phyloP scores from a whole-genome alignment of 805 yeast genomes.

The Ogataea polymorpha region DNA sequence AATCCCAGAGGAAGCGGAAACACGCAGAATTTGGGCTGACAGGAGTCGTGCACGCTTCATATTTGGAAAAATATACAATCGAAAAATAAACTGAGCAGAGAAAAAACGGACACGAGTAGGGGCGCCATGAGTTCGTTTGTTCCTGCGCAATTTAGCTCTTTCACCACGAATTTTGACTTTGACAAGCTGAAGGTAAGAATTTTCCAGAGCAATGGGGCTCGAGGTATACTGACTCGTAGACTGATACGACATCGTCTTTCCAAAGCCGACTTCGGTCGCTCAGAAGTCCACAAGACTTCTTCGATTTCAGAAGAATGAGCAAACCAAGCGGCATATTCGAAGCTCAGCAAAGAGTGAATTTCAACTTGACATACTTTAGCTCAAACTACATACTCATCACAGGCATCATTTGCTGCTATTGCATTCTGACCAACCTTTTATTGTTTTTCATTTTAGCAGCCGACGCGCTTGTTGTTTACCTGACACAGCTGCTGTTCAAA shows the following conservation, averaged over 20 bases:
- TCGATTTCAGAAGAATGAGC: conserved; percentile 78
- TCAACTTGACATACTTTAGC: conserved; percentile 79
- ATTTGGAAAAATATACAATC: conserved; percentile 7
- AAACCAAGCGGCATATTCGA: conserved; percentile 84
- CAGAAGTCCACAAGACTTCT: conserved; percentile 85
- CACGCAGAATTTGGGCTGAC: conserved; percentile 57
- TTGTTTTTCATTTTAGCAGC: conserved; percentile 70
- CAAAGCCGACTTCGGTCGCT: conserved; percentile 64
- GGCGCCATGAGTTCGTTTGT: conserved; percentile 30
- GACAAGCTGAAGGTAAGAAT: conserved; percentile 30
- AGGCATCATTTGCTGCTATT: conserved; percentile 65
- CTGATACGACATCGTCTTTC: conserved; percentile 40
- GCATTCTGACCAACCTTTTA: conserved; percentile 77
- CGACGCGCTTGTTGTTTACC: conserved; percentile 39
- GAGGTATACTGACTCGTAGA: conserved; percentile 15
- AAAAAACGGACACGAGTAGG: conserved; percentile 1
- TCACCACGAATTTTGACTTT: conserved; percentile 32
- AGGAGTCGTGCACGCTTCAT: conserved; percentile 2
- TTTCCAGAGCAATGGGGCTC: background rate
- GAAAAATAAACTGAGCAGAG: conserved; percentile 6
- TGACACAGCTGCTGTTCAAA: conserved; percentile 36
- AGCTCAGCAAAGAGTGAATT: conserved; percentile 76
- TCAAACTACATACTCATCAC: conserved; percentile 80
- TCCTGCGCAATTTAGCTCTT: conserved; percentile 36
- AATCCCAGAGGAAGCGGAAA: conserved; percentile 90